Evolutionary conservation across 768 basidiomycete genomes (phyloP).

Genomic region (Boletus bicolor): DNA sequence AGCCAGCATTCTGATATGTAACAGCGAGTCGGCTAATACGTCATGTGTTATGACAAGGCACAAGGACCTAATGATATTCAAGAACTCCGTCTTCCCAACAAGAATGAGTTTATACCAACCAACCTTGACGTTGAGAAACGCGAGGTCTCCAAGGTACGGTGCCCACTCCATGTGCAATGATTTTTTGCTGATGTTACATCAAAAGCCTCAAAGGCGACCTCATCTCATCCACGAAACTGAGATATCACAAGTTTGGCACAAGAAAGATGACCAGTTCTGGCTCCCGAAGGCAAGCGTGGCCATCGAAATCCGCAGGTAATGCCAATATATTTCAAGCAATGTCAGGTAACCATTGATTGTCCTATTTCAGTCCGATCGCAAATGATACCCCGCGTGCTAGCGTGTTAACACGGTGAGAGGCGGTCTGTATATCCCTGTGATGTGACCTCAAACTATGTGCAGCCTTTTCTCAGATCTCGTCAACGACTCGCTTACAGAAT

Average conservation of each 20-base stretch:
- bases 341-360: not conserved
- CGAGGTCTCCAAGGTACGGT: conserved; percentile 56
- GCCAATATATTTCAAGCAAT: not conserved
- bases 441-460: not conserved
- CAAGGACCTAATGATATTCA: conserved; percentile 57
- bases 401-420: conserved; percentile 65
- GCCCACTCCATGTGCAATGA: not conserved
- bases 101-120: conserved; percentile 88
- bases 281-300: conserved; percentile 82
- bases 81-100: conserved; percentile 75
- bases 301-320: conserved; percentile 73
- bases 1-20: not conserved
- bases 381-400: conserved; percentile 63
- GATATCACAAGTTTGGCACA: conserved; percentile 84
- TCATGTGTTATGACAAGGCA: conserved; percentile 43
- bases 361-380: conserved; percentile 47
- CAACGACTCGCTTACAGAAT: conserved; percentile 85
- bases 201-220: conserved; percentile 72
- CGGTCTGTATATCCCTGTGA: not conserved
- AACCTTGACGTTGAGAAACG: conserved; percentile 81
- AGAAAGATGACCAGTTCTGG: conserved; percentile 97
- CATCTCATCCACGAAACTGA: conserved; percentile 70
- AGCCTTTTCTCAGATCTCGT: conserved; percentile 85
- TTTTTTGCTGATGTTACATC: conserved; percentile 1
- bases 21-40: not conserved